Conservation (phyloP, 2,329 filamentous ascomycete genomes). For the Fusarium sp. region DNA sequence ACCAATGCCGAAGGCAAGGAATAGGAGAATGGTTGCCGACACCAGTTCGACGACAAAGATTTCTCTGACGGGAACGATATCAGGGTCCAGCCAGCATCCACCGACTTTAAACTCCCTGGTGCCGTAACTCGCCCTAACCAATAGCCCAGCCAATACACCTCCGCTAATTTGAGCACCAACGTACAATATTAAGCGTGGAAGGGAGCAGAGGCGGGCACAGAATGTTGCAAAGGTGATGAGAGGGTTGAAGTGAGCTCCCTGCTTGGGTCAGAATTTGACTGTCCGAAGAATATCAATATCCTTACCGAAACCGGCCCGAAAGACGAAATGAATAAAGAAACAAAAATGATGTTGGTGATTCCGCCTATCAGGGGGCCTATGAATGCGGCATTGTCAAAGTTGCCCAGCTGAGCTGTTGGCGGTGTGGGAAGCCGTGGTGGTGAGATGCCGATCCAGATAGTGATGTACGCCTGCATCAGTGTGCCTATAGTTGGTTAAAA, state of each 20-base stretch:
- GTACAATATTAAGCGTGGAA: slow-evolving; percentile 63
- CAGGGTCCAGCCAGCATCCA: slow-evolving; percentile 45
- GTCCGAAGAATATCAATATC: neutral
- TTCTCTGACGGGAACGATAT: slow-evolving; percentile 37
- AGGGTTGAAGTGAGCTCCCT: slow-evolving; percentile 65
- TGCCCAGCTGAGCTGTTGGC: slow-evolving; percentile 29
- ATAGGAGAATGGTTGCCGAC: slow-evolving; percentile 58
- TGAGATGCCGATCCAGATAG: slow-evolving; percentile 27
- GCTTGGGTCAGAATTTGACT: neutral
- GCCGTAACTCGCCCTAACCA: slow-evolving; percentile 46
- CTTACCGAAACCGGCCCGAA: slow-evolving; percentile 57
- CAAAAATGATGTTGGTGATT: slow-evolving; percentile 46
- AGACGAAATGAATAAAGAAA: slow-evolving; percentile 62
- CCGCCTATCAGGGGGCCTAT: slow-evolving; percentile 47
- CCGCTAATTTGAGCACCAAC: slow-evolving; percentile 60
- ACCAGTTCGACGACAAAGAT: slow-evolving; percentile 63
- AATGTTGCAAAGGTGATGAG: slow-evolving; percentile 66
- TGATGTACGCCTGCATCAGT: slow-evolving; percentile 39
- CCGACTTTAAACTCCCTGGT: slow-evolving; percentile 44
- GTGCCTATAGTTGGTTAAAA: slow-evolving; percentile 13
- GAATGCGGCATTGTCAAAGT: slow-evolving; percentile 45
- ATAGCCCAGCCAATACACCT: slow-evolving; percentile 47
- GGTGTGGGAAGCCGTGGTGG: slow-evolving; percentile 17
- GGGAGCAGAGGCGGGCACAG: slow-evolving; percentile 60
- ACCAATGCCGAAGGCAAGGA: slow-evolving; percentile 65